A percentile compares a stretch with the other conserved stretches of the same genome.
phyloP scores from a whole-genome alignment of 441 rosid genomes.

The Viola pubescens region DNA sequence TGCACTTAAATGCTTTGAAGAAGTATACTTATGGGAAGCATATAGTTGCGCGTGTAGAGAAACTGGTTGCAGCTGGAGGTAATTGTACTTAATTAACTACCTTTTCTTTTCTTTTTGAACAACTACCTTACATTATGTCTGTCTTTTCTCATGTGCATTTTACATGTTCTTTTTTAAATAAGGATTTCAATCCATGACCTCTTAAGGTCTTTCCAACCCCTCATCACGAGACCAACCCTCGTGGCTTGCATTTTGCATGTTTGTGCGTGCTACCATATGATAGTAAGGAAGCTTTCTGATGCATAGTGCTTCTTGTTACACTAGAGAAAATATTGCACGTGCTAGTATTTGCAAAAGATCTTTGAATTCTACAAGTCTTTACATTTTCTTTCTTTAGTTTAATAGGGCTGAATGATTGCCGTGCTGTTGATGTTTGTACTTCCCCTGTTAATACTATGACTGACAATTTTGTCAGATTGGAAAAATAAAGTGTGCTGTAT shows the following conservation, averaged over 20 bases:
- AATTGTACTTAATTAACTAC: conserved; percentile 3
- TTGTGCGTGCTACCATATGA: too few species aligned
- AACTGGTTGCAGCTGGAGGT: conserved; percentile 83
- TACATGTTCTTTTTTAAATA: background rate
- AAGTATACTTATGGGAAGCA: conserved; percentile 81
- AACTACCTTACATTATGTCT: background rate
- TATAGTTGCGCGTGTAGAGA: conserved; percentile 76
- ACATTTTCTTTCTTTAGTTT: too few species aligned
- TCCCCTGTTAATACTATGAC: background rate
- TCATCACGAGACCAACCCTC: too few species aligned
- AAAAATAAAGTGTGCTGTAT: background rate
- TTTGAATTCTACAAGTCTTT: too few species aligned
- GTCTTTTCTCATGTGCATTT: background rate
- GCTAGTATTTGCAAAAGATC: too few species aligned
- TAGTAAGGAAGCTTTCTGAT: too few species aligned
- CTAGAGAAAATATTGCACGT: too few species aligned
- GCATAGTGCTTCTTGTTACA: too few species aligned
- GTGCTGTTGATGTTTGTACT: background rate
- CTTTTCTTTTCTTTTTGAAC: background rate
- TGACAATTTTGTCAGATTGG: background rate
- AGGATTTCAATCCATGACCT: background rate
- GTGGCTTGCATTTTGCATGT: background rate
- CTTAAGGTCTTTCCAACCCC: background rate
- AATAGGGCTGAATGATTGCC: too few species aligned
- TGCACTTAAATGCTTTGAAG: conserved; percentile 68